These are phyloP conservation scores for Termitomyces sp. DNA, from an alignment of 768 basidiomycete species.

Conservation along the genomic window DNA sequence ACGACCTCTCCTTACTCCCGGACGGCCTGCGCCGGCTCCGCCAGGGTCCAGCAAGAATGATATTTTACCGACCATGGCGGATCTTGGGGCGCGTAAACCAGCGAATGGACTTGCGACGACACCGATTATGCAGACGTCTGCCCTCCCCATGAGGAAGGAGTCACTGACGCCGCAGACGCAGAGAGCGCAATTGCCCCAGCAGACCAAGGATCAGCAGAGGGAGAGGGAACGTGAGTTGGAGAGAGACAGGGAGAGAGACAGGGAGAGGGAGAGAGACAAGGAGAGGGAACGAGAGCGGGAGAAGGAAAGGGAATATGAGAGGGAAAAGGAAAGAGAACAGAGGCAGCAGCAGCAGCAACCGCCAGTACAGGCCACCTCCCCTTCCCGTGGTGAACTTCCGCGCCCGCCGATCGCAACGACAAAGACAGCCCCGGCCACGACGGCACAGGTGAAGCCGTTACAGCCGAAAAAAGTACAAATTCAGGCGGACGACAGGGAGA, in stretches of 20 bases:
- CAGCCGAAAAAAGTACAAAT: conserved; percentile 78
- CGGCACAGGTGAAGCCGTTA: conserved; percentile 68
- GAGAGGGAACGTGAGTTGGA: conserved; percentile 24
- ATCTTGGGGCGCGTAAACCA: conserved; percentile 61
- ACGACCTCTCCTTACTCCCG: conserved; percentile 56
- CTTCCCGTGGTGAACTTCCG: conserved; percentile 18
- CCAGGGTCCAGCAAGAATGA: conserved; percentile 34
- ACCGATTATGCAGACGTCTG: conserved; percentile 22
- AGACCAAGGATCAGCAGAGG: conserved; percentile 30
- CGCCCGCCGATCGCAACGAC: conserved; percentile 38
- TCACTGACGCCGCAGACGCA: conserved; percentile 26
- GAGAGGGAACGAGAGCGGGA: conserved; percentile 16
- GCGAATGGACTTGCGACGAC: conserved; percentile 43
- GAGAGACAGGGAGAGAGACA: conserved; percentile 15
- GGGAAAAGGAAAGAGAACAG: conserved; percentile 28
- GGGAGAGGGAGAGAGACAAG: conserved; percentile 16
- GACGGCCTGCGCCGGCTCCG: conserved; percentile 49
- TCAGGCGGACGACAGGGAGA: conserved; percentile 44
- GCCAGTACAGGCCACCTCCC: conserved; percentile 5
- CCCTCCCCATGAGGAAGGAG: conserved; percentile 46
- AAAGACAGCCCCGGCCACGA: conserved; percentile 40
- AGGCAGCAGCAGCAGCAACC: conserved; percentile 20
- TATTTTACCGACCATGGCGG: conserved; percentile 57
- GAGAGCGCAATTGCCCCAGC: conserved; percentile 12
- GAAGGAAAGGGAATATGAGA: conserved; percentile 17